Evolutionary conservation across 768 basidiomycete genomes (phyloP).

Genomic region (Lentinula aciculospora): DNA sequence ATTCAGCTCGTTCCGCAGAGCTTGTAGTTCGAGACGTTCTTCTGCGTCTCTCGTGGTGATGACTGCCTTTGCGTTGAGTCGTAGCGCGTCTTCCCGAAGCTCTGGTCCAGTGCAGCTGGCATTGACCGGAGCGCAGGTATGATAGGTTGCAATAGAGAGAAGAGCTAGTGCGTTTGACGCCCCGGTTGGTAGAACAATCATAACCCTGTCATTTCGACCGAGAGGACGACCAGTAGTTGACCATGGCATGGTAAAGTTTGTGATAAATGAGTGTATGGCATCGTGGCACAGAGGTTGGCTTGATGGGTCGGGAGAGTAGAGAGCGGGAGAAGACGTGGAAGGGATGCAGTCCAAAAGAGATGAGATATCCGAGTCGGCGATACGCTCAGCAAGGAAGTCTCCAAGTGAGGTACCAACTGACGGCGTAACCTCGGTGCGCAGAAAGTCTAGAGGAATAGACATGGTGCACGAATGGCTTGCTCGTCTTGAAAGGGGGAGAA

Average conservation of each 20-base stretch:
- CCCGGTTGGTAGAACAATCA: conserved; percentile 38
- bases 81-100: conserved; percentile 33
- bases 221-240: conserved; percentile 21
- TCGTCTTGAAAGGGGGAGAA: background rate
- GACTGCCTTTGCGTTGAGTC: conserved; percentile 33
- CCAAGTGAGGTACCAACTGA: conserved; percentile 28
- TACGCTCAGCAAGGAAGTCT: conserved; percentile 25
- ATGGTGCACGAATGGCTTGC: conserved; percentile 13
- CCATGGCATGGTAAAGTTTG: conserved; percentile 32
- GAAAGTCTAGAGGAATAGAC: conserved; percentile 27
- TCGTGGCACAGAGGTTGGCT: conserved; percentile 30
- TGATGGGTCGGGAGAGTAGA: conserved; percentile 31
- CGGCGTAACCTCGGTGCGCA: conserved; percentile 19
- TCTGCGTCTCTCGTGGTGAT: conserved; percentile 34
- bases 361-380: conserved; percentile 24
- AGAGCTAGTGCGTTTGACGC: conserved; percentile 42
- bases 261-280: conserved; percentile 29
- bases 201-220: conserved; percentile 39
- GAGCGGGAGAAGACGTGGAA: conserved; percentile 26
- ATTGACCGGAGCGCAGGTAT: conserved; percentile 44
- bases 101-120: conserved; percentile 38
- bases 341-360: conserved; percentile 37
- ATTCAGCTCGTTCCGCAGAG: conserved; percentile 26
- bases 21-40: conserved; percentile 29
- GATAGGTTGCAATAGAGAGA: conserved; percentile 35